A percentile compares a stretch with the other conserved stretches of the same genome.
Evolutionary conservation across 371 early-diverging fungal species (phyloP).

Genomic region (Mortierella sp.): DNA sequence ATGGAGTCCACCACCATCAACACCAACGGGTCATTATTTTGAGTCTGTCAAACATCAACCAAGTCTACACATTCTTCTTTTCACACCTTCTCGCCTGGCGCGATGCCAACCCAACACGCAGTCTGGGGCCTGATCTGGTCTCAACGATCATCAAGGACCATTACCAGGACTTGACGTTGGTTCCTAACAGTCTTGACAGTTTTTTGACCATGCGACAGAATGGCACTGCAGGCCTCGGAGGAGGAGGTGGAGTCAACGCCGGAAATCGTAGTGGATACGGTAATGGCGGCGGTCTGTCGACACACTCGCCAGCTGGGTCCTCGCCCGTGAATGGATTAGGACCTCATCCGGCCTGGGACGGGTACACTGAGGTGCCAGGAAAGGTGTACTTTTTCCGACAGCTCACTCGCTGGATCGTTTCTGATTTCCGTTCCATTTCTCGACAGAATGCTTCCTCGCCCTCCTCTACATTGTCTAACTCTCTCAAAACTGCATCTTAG

Average conservation of each 20-base stretch:
- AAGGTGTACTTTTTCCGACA: conserved; percentile 69
- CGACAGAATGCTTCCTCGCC: conserved; percentile 14
- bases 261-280: neutral
- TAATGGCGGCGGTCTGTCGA: conserved; percentile 37
- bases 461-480: neutral
- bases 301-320: conserved; percentile 48
- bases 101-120: conserved; percentile 50
- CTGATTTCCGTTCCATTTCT: conserved; percentile 51
- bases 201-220: conserved; percentile 21
- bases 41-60: conserved; percentile 49
- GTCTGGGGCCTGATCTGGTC: conserved; percentile 52
- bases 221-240: conserved; percentile 44
- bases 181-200: conserved; percentile 52
- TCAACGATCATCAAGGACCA: conserved; percentile 54
- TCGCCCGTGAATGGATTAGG: conserved; percentile 20
- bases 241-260: conserved; percentile 27
- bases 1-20: neutral
- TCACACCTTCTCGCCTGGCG: conserved; percentile 51
- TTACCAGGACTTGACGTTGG: conserved; percentile 49
- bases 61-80: conserved; percentile 52
- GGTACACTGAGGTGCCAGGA: conserved; percentile 64
- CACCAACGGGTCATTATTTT: conserved; percentile 38
- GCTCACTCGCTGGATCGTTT: conserved; percentile 61
- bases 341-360: conserved; percentile 57
- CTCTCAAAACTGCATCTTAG: neutral